Conservation (phyloP, 1,284 basidiomycete genomes). For the Heimioporus punctisporus region DNA sequence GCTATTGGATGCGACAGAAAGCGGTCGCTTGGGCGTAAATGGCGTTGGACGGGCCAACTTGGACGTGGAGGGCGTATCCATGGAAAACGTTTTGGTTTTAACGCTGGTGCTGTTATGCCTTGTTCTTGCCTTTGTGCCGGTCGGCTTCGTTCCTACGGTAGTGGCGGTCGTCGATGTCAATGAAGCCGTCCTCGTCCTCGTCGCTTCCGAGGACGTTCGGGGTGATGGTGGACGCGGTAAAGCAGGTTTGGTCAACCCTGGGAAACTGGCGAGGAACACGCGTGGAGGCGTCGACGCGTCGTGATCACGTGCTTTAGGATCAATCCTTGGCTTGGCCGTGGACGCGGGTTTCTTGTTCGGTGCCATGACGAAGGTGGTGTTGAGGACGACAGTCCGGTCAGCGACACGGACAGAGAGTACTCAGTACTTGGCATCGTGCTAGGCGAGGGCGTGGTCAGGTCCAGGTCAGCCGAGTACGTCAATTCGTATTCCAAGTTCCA, state of each 20-base stretch:
- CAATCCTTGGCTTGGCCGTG: not conserved
- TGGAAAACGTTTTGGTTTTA: conserved; percentile 5
- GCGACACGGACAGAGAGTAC: too few relatives aligned
- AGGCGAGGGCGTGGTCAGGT: too few relatives aligned
- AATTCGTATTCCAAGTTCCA: too few relatives aligned
- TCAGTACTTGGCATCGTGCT: too few relatives aligned
- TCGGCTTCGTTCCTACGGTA: not conserved
- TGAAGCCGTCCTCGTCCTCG: conserved; percentile 7
- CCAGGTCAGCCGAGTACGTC: too few relatives aligned
- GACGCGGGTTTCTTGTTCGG: conserved; percentile 1
- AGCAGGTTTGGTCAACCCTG: conserved; percentile 30
- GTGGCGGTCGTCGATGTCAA: not conserved
- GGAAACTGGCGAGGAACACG: conserved; percentile 27
- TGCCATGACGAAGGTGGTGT: too few relatives aligned
- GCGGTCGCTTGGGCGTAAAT: conserved; percentile 58
- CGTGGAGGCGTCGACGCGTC: conserved; percentile 22
- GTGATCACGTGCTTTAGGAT: conserved; percentile 20
- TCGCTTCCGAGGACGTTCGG: not conserved
- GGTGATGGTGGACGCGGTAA: conserved; percentile 1
- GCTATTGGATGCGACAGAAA: conserved; percentile 34
- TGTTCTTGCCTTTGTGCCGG: not conserved
- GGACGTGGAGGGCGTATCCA: conserved; percentile 26
- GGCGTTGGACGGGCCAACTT: conserved; percentile 37
- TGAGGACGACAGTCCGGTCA: too few relatives aligned
- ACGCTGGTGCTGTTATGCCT: not conserved